Evolutionary conservation across 1,139 yeast species (phyloP).

Genomic region (Blastobotrys apis): DNA sequence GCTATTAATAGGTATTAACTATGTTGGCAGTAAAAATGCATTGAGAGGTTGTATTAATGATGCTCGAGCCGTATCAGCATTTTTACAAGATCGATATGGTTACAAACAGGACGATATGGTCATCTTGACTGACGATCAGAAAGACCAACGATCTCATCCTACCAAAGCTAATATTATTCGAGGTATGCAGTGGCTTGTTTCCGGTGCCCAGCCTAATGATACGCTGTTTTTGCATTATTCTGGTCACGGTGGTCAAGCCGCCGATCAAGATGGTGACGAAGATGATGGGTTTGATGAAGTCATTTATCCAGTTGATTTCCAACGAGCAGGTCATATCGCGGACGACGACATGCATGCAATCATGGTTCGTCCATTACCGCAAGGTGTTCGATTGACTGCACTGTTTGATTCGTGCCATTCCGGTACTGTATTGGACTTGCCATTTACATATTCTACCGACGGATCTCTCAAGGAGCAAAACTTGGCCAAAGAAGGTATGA

Average conservation of each 20-base stretch:
- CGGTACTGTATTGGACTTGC: constrained; percentile 85
- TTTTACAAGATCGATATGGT: constrained; percentile 51
- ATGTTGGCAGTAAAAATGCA: constrained; percentile 65
- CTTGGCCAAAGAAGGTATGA: constrained; percentile 78
- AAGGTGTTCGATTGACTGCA: constrained; percentile 85
- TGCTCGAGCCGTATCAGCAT: constrained; percentile 37
- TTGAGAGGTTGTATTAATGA: constrained; percentile 82
- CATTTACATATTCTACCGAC: constrained; percentile 83
- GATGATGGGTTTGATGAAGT: constrained; percentile 87
- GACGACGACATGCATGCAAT: constrained; percentile 85
- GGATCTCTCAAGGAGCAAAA: constrained; percentile 90
- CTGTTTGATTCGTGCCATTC: constrained; percentile 92
- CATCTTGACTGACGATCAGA: constrained; percentile 71
- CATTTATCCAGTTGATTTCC: constrained; percentile 86
- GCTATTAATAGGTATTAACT: constrained; percentile 79
- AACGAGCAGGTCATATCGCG: constrained; percentile 64
- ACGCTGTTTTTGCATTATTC: constrained; percentile 71
- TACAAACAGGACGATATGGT: constrained; percentile 78
- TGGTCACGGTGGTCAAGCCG: constrained; percentile 88
- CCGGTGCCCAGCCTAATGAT: constrained; percentile 76
- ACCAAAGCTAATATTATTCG: constrained; percentile 71
- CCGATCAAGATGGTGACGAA: constrained; percentile 84
- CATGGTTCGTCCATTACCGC: constrained; percentile 70
- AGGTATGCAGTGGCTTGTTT: constrained; percentile 90
- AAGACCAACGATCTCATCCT: constrained; percentile 62